These are phyloP conservation scores for Cryptosporidium bovis DNA, from an alignment of 169 alveolate genomes.

Conservation along the genomic window DNA sequence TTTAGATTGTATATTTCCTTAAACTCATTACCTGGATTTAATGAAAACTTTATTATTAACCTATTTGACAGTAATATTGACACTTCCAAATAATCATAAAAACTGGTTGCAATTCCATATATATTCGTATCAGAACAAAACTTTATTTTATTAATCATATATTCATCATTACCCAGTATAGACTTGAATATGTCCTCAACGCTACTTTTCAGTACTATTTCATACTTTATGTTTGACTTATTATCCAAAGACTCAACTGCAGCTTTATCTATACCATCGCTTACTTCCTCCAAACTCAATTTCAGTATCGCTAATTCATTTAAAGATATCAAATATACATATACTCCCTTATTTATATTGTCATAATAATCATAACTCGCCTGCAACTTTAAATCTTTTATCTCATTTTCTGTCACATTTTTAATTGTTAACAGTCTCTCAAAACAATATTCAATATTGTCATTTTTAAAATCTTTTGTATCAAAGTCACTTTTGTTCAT, in stretches of 20 bases:
- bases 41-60: constrained; percentile 4
- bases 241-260: too few relatives aligned
- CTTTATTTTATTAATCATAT: neutral
- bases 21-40: neutral
- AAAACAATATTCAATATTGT: neutral
- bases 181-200: neutral
- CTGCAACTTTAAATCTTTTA: constrained; percentile 39
- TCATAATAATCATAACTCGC: constrained; percentile 33
- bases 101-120: constrained; percentile 30
- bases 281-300: neutral
- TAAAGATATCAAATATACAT: constrained; percentile 23
- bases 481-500: neutral
- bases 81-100: constrained; percentile 43
- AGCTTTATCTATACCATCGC: too few relatives aligned
- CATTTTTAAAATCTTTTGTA: neutral
- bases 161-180: neutral
- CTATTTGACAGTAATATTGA: constrained; percentile 36
- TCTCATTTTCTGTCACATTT: neutral
- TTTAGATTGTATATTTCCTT: neutral
- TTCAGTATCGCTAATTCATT: constrained; percentile 12
- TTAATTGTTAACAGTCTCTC: constrained; percentile 6
- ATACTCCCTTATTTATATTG: constrained; percentile 2
- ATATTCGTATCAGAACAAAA: neutral
- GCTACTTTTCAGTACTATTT: neutral
- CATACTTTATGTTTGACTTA: neutral